phyloP scores from a whole-genome alignment of 805 yeast species.

The Pichia eremophila region DNA sequence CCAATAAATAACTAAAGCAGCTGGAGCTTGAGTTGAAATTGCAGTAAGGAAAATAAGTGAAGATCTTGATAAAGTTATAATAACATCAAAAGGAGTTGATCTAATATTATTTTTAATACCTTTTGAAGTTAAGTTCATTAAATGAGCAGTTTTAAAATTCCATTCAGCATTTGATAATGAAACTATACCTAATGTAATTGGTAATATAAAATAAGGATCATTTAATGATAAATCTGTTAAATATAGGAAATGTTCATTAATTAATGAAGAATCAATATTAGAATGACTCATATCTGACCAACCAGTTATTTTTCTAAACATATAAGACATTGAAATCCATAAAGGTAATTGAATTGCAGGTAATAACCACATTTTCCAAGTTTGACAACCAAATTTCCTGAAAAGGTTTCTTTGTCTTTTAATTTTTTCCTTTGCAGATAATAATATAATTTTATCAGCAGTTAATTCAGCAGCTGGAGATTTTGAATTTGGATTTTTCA shows the following conservation, averaged over 20 bases:
- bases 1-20: conserved; percentile 83
- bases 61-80: conserved; percentile 63
- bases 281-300: conserved; percentile 38
- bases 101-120: conserved; percentile 36
- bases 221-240: conserved; percentile 44
- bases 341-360: conserved; percentile 82
- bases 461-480: conserved; percentile 35
- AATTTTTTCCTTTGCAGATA: conserved; percentile 71
- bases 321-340: conserved; percentile 72
- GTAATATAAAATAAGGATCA: conserved; percentile 57
- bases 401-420: conserved; percentile 67
- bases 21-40: conserved; percentile 76
- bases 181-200: conserved; percentile 60
- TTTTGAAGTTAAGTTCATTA: conserved; percentile 33
- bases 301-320: conserved; percentile 70
- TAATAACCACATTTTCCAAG: conserved; percentile 69
- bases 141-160: conserved; percentile 56
- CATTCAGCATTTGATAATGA: conserved; percentile 77
- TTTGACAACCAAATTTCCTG: conserved; percentile 54
- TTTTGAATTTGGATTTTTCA: conserved; percentile 11
- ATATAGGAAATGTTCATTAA: conserved; percentile 54
- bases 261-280: conserved; percentile 36
- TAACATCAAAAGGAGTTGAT: conserved; percentile 51
- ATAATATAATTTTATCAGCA: conserved; percentile 67
- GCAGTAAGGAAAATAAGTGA: conserved; percentile 77